These are phyloP conservation scores for Trichoderma pleuroti DNA, from an alignment of 2,329 filamentous ascomycete species.

Conservation along the genomic window DNA sequence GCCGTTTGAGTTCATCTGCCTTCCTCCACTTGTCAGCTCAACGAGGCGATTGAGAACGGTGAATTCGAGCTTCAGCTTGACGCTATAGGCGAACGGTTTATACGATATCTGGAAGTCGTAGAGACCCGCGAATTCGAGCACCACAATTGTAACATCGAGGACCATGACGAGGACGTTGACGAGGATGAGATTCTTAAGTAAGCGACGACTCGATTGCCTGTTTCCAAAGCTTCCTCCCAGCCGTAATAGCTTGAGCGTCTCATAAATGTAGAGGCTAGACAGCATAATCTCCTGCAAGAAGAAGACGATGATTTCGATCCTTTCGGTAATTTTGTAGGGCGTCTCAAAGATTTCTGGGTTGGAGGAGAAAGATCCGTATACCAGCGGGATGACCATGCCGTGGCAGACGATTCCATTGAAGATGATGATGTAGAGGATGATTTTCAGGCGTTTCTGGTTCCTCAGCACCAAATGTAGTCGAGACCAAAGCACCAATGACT, in stretches of 20 bases:
- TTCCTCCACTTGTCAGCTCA: constrained; percentile 22
- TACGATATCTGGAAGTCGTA: constrained; percentile 32
- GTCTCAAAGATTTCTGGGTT: constrained; percentile 16
- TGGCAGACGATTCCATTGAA: constrained; percentile 51
- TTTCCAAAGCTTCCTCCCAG: constrained; percentile 32
- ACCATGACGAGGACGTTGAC: constrained; percentile 41
- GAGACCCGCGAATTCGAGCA: constrained; percentile 28
- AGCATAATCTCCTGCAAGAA: constrained; percentile 53
- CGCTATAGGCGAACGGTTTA: constrained; percentile 32
- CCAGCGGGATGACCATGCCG: constrained; percentile 52
- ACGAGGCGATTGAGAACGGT: constrained; percentile 33
- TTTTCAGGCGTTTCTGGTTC: constrained; percentile 44
- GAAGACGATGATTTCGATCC: constrained; percentile 52
- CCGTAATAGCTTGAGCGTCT: constrained; percentile 46
- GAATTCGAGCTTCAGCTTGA: constrained; percentile 35
- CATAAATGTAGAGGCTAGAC: constrained; percentile 50
- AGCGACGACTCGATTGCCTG: constrained; percentile 15
- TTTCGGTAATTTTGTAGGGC: constrained; percentile 45
- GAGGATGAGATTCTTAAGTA: constrained; percentile 36
- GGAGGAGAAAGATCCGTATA: constrained; percentile 46
- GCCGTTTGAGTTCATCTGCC: neutral
- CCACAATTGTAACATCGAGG: constrained; percentile 38
- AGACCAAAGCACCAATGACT: constrained; percentile 59
- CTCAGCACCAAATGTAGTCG: constrained; percentile 56
- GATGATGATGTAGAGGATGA: constrained; percentile 55